Evolutionary conservation across 495 filamentous ascomycete genomes (phyloP), one percentile per base, ranked within the genome.

Genomic region (Trichoderma gamsii): DNA sequence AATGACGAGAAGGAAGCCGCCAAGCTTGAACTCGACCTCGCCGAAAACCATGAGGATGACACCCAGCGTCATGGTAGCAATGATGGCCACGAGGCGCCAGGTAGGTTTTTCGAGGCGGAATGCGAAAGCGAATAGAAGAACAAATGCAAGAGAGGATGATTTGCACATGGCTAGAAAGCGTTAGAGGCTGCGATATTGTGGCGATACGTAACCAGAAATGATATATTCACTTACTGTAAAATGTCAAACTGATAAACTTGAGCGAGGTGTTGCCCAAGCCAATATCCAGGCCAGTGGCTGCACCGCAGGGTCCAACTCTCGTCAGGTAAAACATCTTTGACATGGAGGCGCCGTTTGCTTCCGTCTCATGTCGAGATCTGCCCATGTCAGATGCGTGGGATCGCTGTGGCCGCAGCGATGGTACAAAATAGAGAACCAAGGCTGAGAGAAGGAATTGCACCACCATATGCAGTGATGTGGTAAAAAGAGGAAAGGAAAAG

Each of bases 11-110:
- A 92, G 75, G 77, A 99, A 98, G 11, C 96, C 96, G 44, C 93
- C 84, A 0, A 88, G 82, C 70, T 92, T 86, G 83, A 99, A 99
- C 43, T 89, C 88, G n/a, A 93, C 86, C 79, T 99, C 95, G 29
- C 93, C 93, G 2, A 93, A 91, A 4, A 99, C 96, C 96, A 99
- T 99, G 93, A 98, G 97, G 70, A 98, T 84, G 29, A 99, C 96
- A 67, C 96, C 96, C 3, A 88, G 72, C 0, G 93, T 99, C 96
- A 99, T 98, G 69, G 91, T 89, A 64, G 86, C 84, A 70, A 99
- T 98, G 70, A 99, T 92, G 44, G 85, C 78, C 27, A 96, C 89
- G 25, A 99, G 84, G 71, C 88, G 89, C 80, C 91, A 87, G 0
- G 93, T 97, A 0, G 92, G 92, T 7, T 85, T 84, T 78, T 99